phyloP scores from a whole-genome alignment of 2,329 filamentous ascomycete species.

The Paecilomyces formosus region DNA sequence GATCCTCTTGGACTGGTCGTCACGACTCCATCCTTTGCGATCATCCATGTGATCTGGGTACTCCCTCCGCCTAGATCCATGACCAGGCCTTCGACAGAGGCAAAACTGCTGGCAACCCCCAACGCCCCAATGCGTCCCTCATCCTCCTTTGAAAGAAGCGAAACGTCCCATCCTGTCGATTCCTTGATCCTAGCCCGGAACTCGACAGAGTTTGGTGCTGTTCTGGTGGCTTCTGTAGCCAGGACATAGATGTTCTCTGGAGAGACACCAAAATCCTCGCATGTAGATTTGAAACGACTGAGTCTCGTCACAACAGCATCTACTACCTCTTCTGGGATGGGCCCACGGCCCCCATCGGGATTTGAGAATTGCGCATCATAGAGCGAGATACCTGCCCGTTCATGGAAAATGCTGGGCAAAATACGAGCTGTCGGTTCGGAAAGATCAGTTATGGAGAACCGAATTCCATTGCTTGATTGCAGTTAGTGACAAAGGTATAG shows the following conservation, averaged over 20 bases:
- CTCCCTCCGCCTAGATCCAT: slow-evolving; percentile 79
- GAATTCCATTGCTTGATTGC: slow-evolving; percentile 67
- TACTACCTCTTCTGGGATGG: slow-evolving; percentile 56
- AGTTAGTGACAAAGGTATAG: background rate
- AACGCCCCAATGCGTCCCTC: slow-evolving; percentile 78
- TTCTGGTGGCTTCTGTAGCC: slow-evolving; percentile 83
- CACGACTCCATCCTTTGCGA: background rate
- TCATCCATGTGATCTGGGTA: slow-evolving; percentile 63
- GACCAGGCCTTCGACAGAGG: slow-evolving; percentile 65
- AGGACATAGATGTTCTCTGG: slow-evolving; percentile 61
- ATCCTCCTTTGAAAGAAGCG: slow-evolving; percentile 67
- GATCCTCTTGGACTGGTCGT: slow-evolving; percentile 34
- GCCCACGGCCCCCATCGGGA: slow-evolving; percentile 30
- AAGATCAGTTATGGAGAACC: slow-evolving; percentile 83
- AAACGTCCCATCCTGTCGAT: slow-evolving; percentile 60
- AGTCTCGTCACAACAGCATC: slow-evolving; percentile 58
- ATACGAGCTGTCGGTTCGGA: slow-evolving; percentile 63
- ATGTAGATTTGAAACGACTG: slow-evolving; percentile 63
- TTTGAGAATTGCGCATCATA: slow-evolving; percentile 65
- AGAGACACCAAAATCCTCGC: slow-evolving; percentile 61
- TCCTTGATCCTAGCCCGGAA: slow-evolving; percentile 60
- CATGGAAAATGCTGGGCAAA: slow-evolving; percentile 68
- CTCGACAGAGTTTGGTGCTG: slow-evolving; percentile 63
- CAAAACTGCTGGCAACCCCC: slow-evolving; percentile 71
- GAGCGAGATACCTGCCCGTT: slow-evolving; percentile 73